Percentiles rank a stretch among this genome's conserved stretches.
Evolutionary conservation across 2,329 filamentous ascomycete genomes (phyloP).

Genomic region (Neofusicoccum sp.): DNA sequence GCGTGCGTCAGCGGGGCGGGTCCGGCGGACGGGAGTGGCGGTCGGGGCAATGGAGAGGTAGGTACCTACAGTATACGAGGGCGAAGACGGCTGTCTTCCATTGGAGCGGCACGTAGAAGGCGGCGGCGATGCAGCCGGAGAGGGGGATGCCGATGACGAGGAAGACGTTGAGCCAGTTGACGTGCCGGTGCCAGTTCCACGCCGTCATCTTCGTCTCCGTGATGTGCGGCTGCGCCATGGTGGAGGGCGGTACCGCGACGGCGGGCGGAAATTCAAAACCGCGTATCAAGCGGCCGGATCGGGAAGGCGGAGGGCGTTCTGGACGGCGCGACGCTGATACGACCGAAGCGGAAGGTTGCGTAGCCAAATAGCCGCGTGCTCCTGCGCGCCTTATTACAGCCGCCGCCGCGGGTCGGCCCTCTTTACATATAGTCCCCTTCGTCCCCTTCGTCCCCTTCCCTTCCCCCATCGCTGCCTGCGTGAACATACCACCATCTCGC

Average conservation of each 20-base stretch:
- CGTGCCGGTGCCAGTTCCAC: constrained; percentile 86
- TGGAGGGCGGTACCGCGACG: neutral
- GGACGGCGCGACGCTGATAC: neutral
- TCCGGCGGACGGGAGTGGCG: neutral
- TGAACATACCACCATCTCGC: neutral
- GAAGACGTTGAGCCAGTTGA: constrained; percentile 89
- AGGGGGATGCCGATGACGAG: constrained; percentile 80
- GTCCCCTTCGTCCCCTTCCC: neutral
- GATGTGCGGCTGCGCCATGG: constrained; percentile 61
- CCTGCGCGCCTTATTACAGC: neutral
- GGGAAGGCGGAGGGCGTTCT: neutral
- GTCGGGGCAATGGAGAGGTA: neutral
- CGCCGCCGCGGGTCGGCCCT: neutral
- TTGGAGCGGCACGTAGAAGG: constrained; percentile 77
- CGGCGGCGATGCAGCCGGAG: constrained; percentile 66
- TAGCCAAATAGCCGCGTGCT: neutral
- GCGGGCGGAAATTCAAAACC: too few species aligned
- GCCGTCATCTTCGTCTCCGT: constrained; percentile 78
- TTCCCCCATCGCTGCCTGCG: neutral
- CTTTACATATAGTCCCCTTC: neutral
- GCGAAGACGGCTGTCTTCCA: constrained; percentile 73
- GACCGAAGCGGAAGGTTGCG: neutral
- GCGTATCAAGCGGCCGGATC: too few species aligned
- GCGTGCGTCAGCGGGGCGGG: neutral
- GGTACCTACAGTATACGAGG: constrained; percentile 62